A percentile compares a stretch with the other conserved stretches of the same genome.
Conservation (phyloP, 1,139 yeast species). For the Blastobotrys serpentis region DNA sequence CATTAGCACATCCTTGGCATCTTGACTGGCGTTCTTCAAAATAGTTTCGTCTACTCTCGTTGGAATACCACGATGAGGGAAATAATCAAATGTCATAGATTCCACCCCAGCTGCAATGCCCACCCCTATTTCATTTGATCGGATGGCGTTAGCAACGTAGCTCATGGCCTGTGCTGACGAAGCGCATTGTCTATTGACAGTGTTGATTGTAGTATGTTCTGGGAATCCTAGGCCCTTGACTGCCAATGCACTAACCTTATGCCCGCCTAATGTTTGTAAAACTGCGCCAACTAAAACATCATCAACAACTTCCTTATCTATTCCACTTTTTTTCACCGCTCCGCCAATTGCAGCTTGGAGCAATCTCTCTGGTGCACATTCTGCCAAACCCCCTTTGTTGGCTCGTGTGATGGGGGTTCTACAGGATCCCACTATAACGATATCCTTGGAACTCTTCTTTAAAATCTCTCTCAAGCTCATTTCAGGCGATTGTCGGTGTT, state of each 20-base stretch:
- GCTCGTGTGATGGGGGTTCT: conserved; percentile 44
- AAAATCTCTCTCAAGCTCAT: conserved; percentile 6
- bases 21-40: conserved; percentile 20
- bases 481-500: too few relatives aligned
- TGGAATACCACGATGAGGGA: conserved; percentile 45
- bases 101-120: conserved; percentile 49
- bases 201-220: conserved; percentile 41
- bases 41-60: conserved; percentile 32
- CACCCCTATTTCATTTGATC: conserved; percentile 39
- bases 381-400: conserved; percentile 42
- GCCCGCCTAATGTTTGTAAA: conserved; percentile 40
- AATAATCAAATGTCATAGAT: conserved; percentile 47
- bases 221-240: conserved; percentile 43
- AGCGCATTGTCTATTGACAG: conserved; percentile 46
- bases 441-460: conserved; percentile 38
- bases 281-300: conserved; percentile 41
- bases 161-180: conserved; percentile 46
- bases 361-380: conserved; percentile 42
- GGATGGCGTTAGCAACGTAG: conserved; percentile 39
- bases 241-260: conserved; percentile 39
- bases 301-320: conserved; percentile 36
- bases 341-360: conserved; percentile 39
- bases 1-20: conserved; percentile 41
- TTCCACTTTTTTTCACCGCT: conserved; percentile 34
- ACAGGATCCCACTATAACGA: conserved; percentile 42